Evolutionary conservation across 805 yeast genomes (phyloP).

Genomic region (Sugiyamaella chiloensis): DNA sequence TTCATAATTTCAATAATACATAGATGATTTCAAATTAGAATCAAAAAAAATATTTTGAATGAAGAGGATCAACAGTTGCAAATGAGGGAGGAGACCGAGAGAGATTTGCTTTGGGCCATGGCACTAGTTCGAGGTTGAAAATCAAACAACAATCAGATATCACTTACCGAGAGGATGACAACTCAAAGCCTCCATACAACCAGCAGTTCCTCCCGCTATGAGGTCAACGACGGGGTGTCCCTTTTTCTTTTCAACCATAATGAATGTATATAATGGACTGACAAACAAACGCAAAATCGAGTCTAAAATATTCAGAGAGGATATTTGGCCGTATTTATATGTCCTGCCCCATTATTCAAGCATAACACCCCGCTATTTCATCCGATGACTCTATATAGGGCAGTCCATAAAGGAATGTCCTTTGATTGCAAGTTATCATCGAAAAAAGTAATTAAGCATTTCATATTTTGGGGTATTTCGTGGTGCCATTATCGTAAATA

Average conservation of each 20-base stretch:
- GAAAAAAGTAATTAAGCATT: background rate
- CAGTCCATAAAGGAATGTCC: background rate
- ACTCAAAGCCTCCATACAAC: constrained; percentile 92
- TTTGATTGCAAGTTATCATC: background rate
- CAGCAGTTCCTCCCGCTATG: constrained; percentile 96
- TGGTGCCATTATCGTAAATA: background rate
- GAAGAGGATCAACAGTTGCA: no score
- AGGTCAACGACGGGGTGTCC: constrained; percentile 33
- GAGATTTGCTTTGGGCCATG: no score
- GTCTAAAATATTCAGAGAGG: no score
- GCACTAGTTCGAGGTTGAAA: no score
- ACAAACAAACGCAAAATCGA: background rate
- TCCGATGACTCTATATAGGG: constrained; percentile 6
- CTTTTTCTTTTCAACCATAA: constrained; percentile 22
- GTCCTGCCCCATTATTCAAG: background rate
- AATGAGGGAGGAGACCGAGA: no score
- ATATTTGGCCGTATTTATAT: background rate
- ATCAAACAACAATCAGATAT: background rate
- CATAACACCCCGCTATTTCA: background rate
- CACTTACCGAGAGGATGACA: constrained; percentile 75
- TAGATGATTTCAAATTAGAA: no score
- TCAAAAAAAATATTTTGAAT: background rate
- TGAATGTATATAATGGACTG: background rate
- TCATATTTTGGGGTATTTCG: background rate
- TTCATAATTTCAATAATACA: no score